These are phyloP conservation scores for Sporothrix inflata DNA, from an alignment of 2,329 filamentous ascomycete species.

Conservation along the genomic window DNA sequence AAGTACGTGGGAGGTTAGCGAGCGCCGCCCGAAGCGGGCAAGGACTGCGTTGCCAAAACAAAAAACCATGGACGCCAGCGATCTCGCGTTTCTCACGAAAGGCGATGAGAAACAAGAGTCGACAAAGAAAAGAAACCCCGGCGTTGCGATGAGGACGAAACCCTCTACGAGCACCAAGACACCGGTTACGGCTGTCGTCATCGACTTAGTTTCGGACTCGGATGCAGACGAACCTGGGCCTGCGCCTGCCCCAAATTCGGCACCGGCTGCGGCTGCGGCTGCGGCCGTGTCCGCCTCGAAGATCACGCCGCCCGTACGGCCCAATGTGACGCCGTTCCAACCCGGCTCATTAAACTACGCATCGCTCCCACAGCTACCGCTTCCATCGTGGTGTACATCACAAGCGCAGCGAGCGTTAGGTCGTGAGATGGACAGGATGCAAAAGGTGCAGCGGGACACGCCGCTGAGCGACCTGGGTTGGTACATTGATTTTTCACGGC, in stretches of 20 bases:
- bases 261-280: not conserved
- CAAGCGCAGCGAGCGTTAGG: constrained; percentile 65
- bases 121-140: not conserved
- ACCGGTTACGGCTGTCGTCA: not conserved
- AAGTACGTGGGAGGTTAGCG: not conserved
- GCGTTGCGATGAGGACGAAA: not conserved
- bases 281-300: not conserved
- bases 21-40: not conserved
- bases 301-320: not conserved
- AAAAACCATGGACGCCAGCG: constrained; percentile 1
- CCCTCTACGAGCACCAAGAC: not conserved
- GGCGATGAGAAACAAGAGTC: not conserved
- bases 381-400: constrained; percentile 66
- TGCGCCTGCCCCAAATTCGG: not conserved
- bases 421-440: constrained; percentile 64
- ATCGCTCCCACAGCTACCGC: constrained; percentile 65
- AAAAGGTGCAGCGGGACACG: constrained; percentile 64
- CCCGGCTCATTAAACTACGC: constrained; percentile 67
- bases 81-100: not conserved
- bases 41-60: not conserved
- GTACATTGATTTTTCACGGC: constrained; percentile 71
- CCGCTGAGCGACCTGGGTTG: constrained; percentile 72
- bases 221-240: not conserved
- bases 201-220: constrained; percentile 1
- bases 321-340: constrained; percentile 54